phyloP scores from a whole-genome alignment of 2,329 filamentous ascomycete species.

The Stachybotrys echinatus region DNA sequence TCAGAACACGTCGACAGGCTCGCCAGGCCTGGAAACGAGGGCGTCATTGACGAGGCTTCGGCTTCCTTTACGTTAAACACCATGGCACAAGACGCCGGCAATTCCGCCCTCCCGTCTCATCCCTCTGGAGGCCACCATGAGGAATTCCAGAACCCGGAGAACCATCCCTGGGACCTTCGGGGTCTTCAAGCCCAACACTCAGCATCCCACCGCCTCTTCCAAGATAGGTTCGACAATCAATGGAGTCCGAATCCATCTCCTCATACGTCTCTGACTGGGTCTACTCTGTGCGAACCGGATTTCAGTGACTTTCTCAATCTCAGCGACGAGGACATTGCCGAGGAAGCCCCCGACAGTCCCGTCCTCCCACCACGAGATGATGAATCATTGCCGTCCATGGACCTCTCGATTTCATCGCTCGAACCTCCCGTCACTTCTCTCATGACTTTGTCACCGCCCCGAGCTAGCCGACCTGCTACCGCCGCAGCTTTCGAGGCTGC shows the following conservation, averaged over 20 bases:
- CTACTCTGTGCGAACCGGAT: constrained; percentile 43
- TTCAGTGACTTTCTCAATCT: constrained; percentile 49
- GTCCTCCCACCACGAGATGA: constrained; percentile 4
- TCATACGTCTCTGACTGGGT: constrained; percentile 17
- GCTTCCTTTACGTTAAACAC: no score
- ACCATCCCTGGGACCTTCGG: not conserved
- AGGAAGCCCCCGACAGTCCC: constrained; percentile 23
- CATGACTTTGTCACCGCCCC: constrained; percentile 39
- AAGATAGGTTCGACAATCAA: not conserved
- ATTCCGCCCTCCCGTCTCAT: not conserved
- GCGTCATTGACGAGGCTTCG: not conserved
- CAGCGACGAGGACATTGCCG: constrained; percentile 54
- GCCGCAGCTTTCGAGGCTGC: constrained; percentile 49
- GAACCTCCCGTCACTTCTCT: constrained; percentile 23
- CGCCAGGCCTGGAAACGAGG: not conserved
- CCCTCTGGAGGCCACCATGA: not conserved
- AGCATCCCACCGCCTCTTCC: not conserved
- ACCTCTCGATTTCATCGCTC: constrained; percentile 15
- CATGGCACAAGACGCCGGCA: no score
- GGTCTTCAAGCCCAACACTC: not conserved
- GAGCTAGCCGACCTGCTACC: constrained; percentile 35
- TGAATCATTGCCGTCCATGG: constrained; percentile 11
- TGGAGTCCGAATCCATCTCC: constrained; percentile 4
- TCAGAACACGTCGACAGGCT: not conserved
- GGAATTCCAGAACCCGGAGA: not conserved